A percentile compares a stretch with the other conserved stretches of the same genome.
phyloP scores from a whole-genome alignment of 495 filamentous ascomycete genomes.

The Xylaria bambusicola region DNA sequence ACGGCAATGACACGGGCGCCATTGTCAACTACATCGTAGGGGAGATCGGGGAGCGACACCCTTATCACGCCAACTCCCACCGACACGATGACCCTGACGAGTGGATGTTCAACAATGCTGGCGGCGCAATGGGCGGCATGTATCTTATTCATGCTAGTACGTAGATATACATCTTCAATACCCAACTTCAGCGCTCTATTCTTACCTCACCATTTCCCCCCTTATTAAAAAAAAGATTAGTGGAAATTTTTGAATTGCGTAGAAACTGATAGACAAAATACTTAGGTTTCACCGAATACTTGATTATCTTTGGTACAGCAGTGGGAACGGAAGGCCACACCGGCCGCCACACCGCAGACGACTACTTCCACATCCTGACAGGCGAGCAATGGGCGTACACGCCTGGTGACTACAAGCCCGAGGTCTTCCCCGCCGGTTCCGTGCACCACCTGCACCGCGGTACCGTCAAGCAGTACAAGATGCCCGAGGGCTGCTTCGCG shows the following conservation, averaged over 20 bases:
- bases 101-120: slow-evolving; percentile 78
- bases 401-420: slow-evolving; percentile 68
- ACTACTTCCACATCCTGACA: slow-evolving; percentile 87
- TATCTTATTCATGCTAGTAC: slow-evolving; percentile 82
- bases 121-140: slow-evolving; percentile 87
- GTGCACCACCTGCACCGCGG: slow-evolving; percentile 79
- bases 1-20: slow-evolving; percentile 70
- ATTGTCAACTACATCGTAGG: slow-evolving; percentile 67
- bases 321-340: slow-evolving; percentile 86
- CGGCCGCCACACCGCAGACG: slow-evolving; percentile 83
- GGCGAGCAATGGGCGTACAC: slow-evolving; percentile 74
- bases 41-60: slow-evolving; percentile 50
- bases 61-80: slow-evolving; percentile 56
- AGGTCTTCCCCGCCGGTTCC: slow-evolving; percentile 72
- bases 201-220: too few relatives aligned
- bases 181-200: too few relatives aligned
- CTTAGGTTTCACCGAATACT: slow-evolving; percentile 68
- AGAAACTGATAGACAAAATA: slow-evolving; percentile 22
- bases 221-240: too few relatives aligned
- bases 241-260: neutral
- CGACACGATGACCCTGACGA: slow-evolving; percentile 45
- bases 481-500: slow-evolving; percentile 77
- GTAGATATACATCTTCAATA: slow-evolving; percentile 21
- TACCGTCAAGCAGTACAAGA: slow-evolving; percentile 82
- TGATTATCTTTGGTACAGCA: slow-evolving; percentile 83